Base-by-base conservation (phyloP, 495 filamentous ascomycete genomes). In the Penicillium manginii region DNA sequence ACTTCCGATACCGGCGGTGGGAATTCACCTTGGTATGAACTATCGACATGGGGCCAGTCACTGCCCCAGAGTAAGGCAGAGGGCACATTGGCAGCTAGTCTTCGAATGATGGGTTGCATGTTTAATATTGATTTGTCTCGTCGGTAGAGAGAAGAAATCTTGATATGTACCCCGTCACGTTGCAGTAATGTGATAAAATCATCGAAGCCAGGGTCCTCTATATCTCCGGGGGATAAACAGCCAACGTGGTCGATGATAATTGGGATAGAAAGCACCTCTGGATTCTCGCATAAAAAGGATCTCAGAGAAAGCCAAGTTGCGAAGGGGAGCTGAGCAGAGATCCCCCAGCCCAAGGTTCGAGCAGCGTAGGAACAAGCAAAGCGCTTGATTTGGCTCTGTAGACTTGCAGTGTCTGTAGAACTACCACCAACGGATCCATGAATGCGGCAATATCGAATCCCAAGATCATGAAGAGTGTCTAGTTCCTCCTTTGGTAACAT, bases 11-110 rank as follows among this genome's bases (percentile, higher is more conserved):
- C 21, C 46, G 23, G 15, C 31, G 29, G 46, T 15, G 42, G 11
- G n/a, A 35, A 7, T 11, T 19, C 12, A 18, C 26, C 15, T 35
- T 22, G 31, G 31, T 40, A 54, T 21, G 29, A 49, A 43, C 50
- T 53, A 46, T 66, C 57, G 15, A 61, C 60, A 58, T 66, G 64
- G 31, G 64, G 64, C 64, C 64, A 66, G 32, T 66, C 64, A 46
- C 64, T 66, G 14, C 64, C 60, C 64, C 64, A 66, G 18, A 66
- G 52, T 14, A 63, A 12, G 21, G 58, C 43, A 26, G 19, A 22
- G 2, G 58, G 46, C 0, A 57, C 57, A 50, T 10, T 51, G 5
- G 58, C 32, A 6, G 60, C 64, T 52, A 60, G 49, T 1, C 14
- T 21, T 50, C 52, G 52, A 32, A 66, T 53, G 18, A 66, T 61